A percentile compares a stretch with the other conserved stretches of the same genome.
Conservation (phyloP, 2,329 filamentous ascomycete genomes). For the Ceratocystis destructans region DNA sequence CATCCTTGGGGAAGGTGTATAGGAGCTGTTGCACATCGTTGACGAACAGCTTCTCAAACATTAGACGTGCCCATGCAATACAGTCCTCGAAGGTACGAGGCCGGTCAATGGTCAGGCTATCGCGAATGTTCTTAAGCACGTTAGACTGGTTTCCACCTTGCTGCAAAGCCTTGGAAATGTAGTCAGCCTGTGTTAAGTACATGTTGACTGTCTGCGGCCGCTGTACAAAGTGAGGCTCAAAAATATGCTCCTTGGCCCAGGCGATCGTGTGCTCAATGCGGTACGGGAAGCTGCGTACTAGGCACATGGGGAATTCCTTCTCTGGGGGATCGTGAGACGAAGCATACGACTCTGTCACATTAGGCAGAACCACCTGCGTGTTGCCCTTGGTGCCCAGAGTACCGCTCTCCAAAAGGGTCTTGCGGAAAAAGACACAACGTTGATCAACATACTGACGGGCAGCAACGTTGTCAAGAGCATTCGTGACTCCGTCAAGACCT, state of each 20-base stretch:
- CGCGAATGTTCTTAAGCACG: slow-evolving; percentile 76
- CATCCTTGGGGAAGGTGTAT: slow-evolving; percentile 95
- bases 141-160: slow-evolving; percentile 92
- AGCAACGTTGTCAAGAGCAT: slow-evolving; percentile 94
- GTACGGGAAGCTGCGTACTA: slow-evolving; percentile 92
- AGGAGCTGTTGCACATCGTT: slow-evolving; percentile 91
- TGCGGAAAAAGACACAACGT: slow-evolving; percentile 95
- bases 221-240: slow-evolving; percentile 86
- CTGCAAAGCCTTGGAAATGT: slow-evolving; percentile 73
- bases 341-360: slow-evolving; percentile 91
- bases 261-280: slow-evolving; percentile 97
- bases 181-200: slow-evolving; percentile 83
- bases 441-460: slow-evolving; percentile 92
- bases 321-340: slow-evolving; percentile 90
- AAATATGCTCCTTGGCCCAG: slow-evolving; percentile 82
- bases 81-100: slow-evolving; percentile 90
- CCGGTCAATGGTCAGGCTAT: slow-evolving; percentile 83
- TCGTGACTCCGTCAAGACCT: slow-evolving; percentile 77
- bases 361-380: slow-evolving; percentile 85
- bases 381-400: slow-evolving; percentile 99
- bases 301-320: slow-evolving; percentile 99
- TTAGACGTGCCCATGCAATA: slow-evolving; percentile 81
- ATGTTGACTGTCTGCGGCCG: slow-evolving; percentile 88
- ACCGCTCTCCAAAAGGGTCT: slow-evolving; percentile 88
- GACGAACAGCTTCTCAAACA: slow-evolving; percentile 95